A percentile compares a stretch with the other conserved stretches of the same genome.
phyloP scores from a whole-genome alignment of 176 grass and related monocot genomes.

The Paspalum notatum region DNA sequence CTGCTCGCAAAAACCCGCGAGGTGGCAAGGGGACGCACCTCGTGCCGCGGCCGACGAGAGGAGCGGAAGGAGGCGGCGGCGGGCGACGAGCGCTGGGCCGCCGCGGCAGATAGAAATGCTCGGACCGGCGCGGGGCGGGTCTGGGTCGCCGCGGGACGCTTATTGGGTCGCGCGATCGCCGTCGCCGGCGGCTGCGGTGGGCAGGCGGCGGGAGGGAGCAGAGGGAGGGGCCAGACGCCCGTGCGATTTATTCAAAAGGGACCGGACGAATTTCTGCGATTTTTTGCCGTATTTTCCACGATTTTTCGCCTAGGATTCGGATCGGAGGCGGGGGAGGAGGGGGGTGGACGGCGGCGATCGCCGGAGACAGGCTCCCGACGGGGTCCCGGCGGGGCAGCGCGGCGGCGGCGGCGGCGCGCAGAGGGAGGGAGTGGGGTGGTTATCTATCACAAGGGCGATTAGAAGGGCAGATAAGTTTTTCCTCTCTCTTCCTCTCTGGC shows the following conservation, averaged over 20 bases:
- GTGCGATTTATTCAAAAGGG: constrained; percentile 55
- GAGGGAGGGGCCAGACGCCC: constrained; percentile 38
- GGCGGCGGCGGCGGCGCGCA: constrained; percentile 50
- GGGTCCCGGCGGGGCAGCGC: background rate
- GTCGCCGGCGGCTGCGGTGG: constrained; percentile 37
- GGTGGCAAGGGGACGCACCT: constrained; percentile 59
- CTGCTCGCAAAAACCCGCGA: constrained; percentile 38
- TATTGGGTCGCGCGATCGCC: constrained; percentile 35
- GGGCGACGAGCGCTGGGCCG: constrained; percentile 19
- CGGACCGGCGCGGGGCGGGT: constrained; percentile 26
- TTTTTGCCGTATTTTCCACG: constrained; percentile 51
- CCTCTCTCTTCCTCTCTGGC: constrained; percentile 5
- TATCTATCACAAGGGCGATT: constrained; percentile 63
- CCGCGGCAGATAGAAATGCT: constrained; percentile 33
- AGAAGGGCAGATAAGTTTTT: constrained; percentile 65
- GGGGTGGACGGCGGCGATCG: constrained; percentile 40
- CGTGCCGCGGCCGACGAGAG: constrained; percentile 41
- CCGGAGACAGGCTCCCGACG: constrained; percentile 41
- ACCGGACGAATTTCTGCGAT: constrained; percentile 34
- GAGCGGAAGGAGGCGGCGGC: constrained; percentile 22
- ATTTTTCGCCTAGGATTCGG: constrained; percentile 43
- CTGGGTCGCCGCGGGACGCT: constrained; percentile 6
- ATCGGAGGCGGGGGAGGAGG: constrained; percentile 31
- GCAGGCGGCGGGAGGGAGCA: constrained; percentile 18
- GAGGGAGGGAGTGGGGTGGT: constrained; percentile 38